Evolutionary conservation across 2,329 filamentous ascomycete species (phyloP).

Genomic region (Colletotrichum camelliae): DNA sequence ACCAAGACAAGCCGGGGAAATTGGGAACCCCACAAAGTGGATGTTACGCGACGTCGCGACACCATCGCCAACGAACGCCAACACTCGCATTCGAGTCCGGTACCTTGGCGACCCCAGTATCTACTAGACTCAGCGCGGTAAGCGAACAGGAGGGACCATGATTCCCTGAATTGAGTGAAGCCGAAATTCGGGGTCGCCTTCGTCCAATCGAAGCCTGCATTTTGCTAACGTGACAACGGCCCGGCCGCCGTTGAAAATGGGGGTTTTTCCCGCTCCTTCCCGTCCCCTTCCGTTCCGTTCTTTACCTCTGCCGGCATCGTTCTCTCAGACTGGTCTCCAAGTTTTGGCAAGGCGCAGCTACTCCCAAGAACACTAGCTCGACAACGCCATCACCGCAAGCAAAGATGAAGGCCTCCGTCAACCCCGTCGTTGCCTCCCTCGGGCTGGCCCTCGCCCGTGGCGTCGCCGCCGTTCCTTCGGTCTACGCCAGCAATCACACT

Average conservation of each 20-base stretch:
- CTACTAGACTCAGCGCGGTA: neutral
- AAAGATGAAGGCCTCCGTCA: constrained; percentile 14
- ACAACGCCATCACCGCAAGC: neutral
- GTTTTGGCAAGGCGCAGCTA: constrained; percentile 1
- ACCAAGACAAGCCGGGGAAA: neutral
- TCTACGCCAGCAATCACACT: constrained; percentile 7
- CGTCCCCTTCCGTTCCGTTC: constrained; percentile 6
- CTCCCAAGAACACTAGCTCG: neutral
- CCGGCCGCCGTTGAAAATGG: neutral
- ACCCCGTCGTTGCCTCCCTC: constrained; percentile 6
- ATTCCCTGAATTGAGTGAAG: neutral
- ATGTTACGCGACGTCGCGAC: constrained; percentile 18
- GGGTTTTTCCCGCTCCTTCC: neutral
- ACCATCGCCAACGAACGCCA: constrained; percentile 1
- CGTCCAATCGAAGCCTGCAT: neutral
- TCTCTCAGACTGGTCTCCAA: neutral
- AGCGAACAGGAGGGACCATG: constrained; percentile 11
- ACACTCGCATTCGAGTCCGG: neutral
- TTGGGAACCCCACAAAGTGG: constrained; percentile 18
- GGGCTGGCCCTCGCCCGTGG: constrained; percentile 10
- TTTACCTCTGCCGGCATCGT: neutral
- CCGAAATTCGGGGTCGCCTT: neutral
- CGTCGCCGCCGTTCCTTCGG: constrained; percentile 8
- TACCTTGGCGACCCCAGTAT: neutral
- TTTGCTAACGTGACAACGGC: constrained; percentile 12